Conservation (phyloP, 2,329 filamentous ascomycete species). For the Xylariaceae sp. region DNA sequence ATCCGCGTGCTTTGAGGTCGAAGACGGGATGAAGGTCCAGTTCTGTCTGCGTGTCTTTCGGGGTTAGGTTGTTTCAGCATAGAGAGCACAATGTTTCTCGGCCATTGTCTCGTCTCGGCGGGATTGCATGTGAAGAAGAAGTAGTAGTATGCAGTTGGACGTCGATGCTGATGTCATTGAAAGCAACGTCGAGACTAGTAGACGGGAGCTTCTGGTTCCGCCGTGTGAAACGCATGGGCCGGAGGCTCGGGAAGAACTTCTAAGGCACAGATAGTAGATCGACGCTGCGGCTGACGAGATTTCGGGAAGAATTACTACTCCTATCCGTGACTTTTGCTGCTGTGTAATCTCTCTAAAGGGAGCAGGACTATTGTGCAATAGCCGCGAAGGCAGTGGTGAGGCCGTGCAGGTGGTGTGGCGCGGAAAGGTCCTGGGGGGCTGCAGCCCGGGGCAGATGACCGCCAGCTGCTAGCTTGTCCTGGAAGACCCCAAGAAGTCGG, state of each 20-base stretch:
- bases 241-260: not conserved
- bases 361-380: too few relatives aligned
- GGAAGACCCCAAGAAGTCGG: too few relatives aligned
- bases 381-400: too few relatives aligned
- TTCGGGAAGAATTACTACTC: too few relatives aligned
- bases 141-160: not conserved
- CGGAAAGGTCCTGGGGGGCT: too few relatives aligned
- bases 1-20: too few relatives aligned
- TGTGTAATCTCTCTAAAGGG: too few relatives aligned
- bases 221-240: slow-evolving; percentile 5
- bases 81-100: slow-evolving; percentile 2
- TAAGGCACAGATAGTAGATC: not conserved
- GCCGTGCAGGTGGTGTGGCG: too few relatives aligned
- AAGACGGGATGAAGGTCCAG: too few relatives aligned
- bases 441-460: too few relatives aligned
- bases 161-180: slow-evolving; percentile 9
- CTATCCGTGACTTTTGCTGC: too few relatives aligned
- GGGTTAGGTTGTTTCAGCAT: slow-evolving; percentile 1
- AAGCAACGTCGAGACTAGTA: not conserved
- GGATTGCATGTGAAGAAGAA: slow-evolving; percentile 11
- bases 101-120: slow-evolving; percentile 3
- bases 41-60: not conserved
- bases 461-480: too few relatives aligned
- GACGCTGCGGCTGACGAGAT: not conserved
- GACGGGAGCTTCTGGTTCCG: not conserved